phyloP scores from a whole-genome alignment of 1,284 basidiomycete genomes.

The Salmacisia buchloeana region DNA sequence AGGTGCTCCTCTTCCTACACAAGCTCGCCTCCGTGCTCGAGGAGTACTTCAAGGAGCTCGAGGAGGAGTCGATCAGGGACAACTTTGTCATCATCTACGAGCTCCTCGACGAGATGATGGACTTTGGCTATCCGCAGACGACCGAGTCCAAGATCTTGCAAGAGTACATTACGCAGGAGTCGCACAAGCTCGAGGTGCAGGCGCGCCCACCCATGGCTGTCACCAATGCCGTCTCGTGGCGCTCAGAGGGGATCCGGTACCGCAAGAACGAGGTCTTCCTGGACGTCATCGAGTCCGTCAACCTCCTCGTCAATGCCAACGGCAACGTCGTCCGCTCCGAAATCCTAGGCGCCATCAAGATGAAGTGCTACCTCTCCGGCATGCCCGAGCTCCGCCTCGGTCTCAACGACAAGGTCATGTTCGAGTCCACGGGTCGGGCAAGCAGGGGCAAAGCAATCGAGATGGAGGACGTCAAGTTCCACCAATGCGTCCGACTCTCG shows the following conservation, averaged over 20 bases:
- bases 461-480: conserved; percentile 93
- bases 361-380: conserved; percentile 98
- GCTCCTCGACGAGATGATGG: conserved; percentile 99
- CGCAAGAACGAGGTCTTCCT: conserved; percentile 99
- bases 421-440: conserved; percentile 88
- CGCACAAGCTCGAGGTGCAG: conserved; percentile 96
- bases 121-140: conserved; percentile 98
- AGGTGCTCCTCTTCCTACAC: conserved; percentile 94
- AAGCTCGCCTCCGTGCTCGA: conserved; percentile 71
- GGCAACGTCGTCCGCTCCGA: conserved; percentile 96
- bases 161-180: conserved; percentile 99
- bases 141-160: conserved; percentile 99
- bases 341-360: conserved; percentile 94
- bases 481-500: conserved; percentile 98
- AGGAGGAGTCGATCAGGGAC: conserved; percentile 97
- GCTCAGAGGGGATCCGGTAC: conserved; percentile 94
- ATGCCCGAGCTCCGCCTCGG: conserved; percentile 97
- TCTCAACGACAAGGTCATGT: conserved; percentile 99
- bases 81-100: conserved; percentile 95
- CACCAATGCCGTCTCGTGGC: conserved; percentile 97
- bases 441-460: neutral
- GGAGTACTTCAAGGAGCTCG: conserved; percentile 98
- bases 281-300: conserved; percentile 96
- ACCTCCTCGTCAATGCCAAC: conserved; percentile 90
- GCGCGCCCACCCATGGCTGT: conserved; percentile 93